Base-by-base conservation (phyloP, 164 flowering plant species). In the Litsea cubeba region DNA sequence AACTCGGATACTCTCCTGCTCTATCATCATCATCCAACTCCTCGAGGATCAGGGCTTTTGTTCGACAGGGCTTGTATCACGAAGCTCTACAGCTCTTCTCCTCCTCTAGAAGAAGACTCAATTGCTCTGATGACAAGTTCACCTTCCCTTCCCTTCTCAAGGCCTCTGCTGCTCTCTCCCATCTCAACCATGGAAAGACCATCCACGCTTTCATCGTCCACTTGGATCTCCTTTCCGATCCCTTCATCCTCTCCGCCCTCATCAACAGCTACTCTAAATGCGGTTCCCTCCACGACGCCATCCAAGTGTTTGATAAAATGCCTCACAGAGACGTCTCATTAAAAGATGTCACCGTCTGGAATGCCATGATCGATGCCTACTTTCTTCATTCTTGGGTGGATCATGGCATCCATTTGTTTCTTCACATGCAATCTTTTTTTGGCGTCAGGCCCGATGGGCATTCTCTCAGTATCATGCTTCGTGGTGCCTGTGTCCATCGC, bases 131-230 rank as follows among this genome's bases (percentile, higher is more conserved):
- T 58, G 71, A 75, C 74, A 82, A 73, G 35, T 84, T 80, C 86
- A 75, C 82, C 35, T 79, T 81, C 82, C 94, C 90, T 25, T 82
- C 87, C 76, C 84, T 90, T 72, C 86, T 90, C 77, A 90, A 86
- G 65, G 85, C 89, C 67, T 87, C 88, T 54, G 81, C 88, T 76
- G 72, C 79, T 50, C 83, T 81, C 12, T 76, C 82, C 1, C 72
- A 81, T 57, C 83, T 79, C 40, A 40, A 23, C 73, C 54, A 79
- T 78, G 96, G 96, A 46, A 77, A 62, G 20, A 69, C 70, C 12
- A 68, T 88, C 64, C 96, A 91, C 66, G 80, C 84, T 23, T 22
- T 69, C 5, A 76, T 88, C 76, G 64, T 85, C 75, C 62, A 71
- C 17, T n/a, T 75, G 76, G 92, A 87, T 50, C 76, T 87, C 3